phyloP scores from a whole-genome alignment of 148 eudicot genomes.

The Persicaria maculosa region DNA sequence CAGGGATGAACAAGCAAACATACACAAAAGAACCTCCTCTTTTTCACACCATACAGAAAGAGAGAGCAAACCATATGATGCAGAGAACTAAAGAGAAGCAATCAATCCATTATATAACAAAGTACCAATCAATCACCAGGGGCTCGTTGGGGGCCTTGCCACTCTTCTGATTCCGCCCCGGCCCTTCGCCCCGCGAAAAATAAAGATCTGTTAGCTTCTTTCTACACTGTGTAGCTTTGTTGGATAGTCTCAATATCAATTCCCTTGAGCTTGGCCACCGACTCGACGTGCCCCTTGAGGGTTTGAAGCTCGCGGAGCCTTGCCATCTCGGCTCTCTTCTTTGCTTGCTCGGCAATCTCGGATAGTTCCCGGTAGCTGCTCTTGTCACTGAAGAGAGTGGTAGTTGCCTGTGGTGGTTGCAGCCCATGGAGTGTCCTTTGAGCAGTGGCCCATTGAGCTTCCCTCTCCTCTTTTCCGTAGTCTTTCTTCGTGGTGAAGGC shows the following conservation, averaged over 20 bases:
- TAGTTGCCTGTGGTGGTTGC: slow-evolving; percentile 49
- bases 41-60: not conserved
- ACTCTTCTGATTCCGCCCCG: not conserved
- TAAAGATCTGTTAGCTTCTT: slow-evolving; percentile 2
- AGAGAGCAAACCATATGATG: not conserved
- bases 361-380: slow-evolving; percentile 73
- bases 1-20: not conserved
- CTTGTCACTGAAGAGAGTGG: slow-evolving; percentile 57
- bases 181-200: not conserved
- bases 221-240: slow-evolving; percentile 70
- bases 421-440: slow-evolving; percentile 93
- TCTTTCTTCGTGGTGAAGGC: slow-evolving; percentile 89
- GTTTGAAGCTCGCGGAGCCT: slow-evolving; percentile 87
- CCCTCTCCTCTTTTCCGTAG: slow-evolving; percentile 88
- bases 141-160: not conserved
- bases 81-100: not conserved
- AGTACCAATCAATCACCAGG: not conserved
- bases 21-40: not conserved
- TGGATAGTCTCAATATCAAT: slow-evolving; percentile 78
- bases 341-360: slow-evolving; percentile 92
- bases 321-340: slow-evolving; percentile 90
- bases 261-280: slow-evolving; percentile 87
- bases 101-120: not conserved
- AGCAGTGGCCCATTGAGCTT: slow-evolving; percentile 93
- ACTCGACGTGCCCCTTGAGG: slow-evolving; percentile 94